Conservation (phyloP, 495 filamentous ascomycete species). For the Lasiosphaeria hispida region DNA sequence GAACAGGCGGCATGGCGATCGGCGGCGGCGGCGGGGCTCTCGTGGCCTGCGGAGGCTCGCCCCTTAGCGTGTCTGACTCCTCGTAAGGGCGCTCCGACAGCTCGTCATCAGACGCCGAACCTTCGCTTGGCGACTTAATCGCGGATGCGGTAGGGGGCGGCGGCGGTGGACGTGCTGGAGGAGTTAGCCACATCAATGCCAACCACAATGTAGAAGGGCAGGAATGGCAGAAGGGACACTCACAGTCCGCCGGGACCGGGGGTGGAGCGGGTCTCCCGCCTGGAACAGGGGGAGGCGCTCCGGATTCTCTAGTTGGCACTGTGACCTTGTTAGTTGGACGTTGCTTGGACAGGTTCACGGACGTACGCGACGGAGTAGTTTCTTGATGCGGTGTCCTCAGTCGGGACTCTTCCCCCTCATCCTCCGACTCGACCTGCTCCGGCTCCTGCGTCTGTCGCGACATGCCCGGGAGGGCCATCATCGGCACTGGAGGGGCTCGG, state of each 20-base stretch:
- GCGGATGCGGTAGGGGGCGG: conserved; percentile 49
- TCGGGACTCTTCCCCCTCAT: conserved; percentile 37
- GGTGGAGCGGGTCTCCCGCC: conserved; percentile 65
- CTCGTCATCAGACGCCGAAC: conserved; percentile 93
- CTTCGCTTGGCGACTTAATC: conserved; percentile 65
- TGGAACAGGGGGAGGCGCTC: conserved; percentile 57
- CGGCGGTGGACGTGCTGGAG: conserved; percentile 56
- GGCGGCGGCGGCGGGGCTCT: conserved; percentile 49
- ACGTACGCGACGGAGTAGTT: conserved; percentile 49
- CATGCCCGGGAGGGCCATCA: conserved; percentile 72
- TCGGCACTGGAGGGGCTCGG: conserved; percentile 66
- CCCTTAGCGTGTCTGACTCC: conserved; percentile 37
- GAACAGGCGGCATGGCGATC: conserved; percentile 31
- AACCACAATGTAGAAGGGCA: conserved; percentile 15
- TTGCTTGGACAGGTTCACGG: conserved; percentile 20
- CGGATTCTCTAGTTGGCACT: conserved; percentile 40
- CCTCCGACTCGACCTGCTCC: conserved; percentile 32
- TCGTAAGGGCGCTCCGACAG: conserved; percentile 62
- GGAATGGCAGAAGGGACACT: conserved; percentile 33
- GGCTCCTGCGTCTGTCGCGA: conserved; percentile 35
- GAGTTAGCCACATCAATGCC: conserved; percentile 33
- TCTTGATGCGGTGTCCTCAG: conserved; percentile 38
- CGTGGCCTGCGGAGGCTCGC: conserved; percentile 34
- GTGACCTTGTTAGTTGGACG: conserved; percentile 29
- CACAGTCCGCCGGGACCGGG: conserved; percentile 66